Evolutionary conservation across 2,329 filamentous ascomycete species (phyloP).

Genomic region (Phialemonium atrogriseum): DNA sequence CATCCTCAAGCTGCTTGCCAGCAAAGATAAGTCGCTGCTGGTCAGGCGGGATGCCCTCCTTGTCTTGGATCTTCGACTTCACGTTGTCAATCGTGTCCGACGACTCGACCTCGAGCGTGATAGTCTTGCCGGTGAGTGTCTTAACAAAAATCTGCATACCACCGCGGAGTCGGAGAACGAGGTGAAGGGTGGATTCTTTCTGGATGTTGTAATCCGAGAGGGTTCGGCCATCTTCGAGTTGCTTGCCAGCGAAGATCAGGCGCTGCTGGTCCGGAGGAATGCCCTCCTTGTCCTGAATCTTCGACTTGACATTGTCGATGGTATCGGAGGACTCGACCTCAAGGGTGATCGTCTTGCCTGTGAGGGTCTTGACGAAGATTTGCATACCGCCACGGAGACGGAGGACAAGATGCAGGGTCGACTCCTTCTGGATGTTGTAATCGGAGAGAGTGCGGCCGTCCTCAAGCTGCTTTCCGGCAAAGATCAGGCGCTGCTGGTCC

Average conservation of each 20-base stretch:
- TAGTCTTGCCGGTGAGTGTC: slow-evolving; percentile 86
- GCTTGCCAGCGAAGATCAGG: slow-evolving; percentile 92
- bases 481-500: slow-evolving; percentile 78
- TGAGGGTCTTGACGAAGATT: slow-evolving; percentile 77
- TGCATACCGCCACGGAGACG: slow-evolving; percentile 61
- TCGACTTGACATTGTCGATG: slow-evolving; percentile 93
- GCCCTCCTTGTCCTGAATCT: slow-evolving; percentile 97
- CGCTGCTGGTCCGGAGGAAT: slow-evolving; percentile 96
- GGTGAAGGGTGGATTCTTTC: slow-evolving; percentile 80
- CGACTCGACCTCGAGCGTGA: slow-evolving; percentile 83
- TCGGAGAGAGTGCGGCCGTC: slow-evolving; percentile 45
- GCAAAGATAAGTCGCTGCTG: slow-evolving; percentile 92
- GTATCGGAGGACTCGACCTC: slow-evolving; percentile 86
- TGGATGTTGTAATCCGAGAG: slow-evolving; percentile 93
- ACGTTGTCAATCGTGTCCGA: slow-evolving; percentile 92
- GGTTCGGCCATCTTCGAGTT: slow-evolving; percentile 89
- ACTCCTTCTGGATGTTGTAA: slow-evolving; percentile 54
- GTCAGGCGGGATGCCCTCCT: slow-evolving; percentile 89
- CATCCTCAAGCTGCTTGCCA: slow-evolving; percentile 89
- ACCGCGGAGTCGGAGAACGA: slow-evolving; percentile 81
- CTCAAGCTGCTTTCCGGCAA: slow-evolving; percentile 50
- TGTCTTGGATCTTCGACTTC: slow-evolving; percentile 87
- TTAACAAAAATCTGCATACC: slow-evolving; percentile 89
- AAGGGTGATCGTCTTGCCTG: slow-evolving; percentile 89
- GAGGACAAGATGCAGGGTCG: slow-evolving; percentile 66